Evolutionary conservation across 768 basidiomycete species (phyloP).

Genomic region (Naganishia onofrii): DNA sequence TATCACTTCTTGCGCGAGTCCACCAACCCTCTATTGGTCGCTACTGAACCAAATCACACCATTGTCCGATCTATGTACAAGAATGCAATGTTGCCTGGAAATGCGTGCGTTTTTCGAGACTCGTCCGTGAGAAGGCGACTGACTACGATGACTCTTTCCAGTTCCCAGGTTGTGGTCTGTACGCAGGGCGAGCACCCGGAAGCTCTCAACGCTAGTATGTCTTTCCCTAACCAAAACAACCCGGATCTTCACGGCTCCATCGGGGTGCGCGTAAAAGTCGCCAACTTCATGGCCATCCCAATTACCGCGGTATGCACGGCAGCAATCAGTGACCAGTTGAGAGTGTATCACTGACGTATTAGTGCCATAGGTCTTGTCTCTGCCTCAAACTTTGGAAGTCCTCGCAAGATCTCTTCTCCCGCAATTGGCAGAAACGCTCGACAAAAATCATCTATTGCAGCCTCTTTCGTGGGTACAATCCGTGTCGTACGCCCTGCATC

Average conservation of each 20-base stretch:
- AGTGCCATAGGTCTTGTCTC: conserved; percentile 53
- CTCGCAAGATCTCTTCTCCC: conserved; percentile 57
- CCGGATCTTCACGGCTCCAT: conserved; percentile 49
- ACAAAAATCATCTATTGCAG: conserved; percentile 52
- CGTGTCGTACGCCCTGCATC: background rate
- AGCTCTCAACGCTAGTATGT: conserved; percentile 21
- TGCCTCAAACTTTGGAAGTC: conserved; percentile 58
- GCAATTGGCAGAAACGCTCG: conserved; percentile 51
- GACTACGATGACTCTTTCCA: background rate
- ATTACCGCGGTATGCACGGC: conserved; percentile 32
- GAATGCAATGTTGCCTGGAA: conserved; percentile 21
- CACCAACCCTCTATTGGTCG: conserved; percentile 55
- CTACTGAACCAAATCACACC: conserved; percentile 61
- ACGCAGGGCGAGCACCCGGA: background rate
- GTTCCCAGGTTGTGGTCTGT: conserved; percentile 40
- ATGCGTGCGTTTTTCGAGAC: background rate
- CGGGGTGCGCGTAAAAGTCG: conserved; percentile 39
- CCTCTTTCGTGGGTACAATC: conserved; percentile 45
- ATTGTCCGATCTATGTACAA: conserved; percentile 66
- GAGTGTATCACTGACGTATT: too few relatives aligned
- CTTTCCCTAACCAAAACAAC: conserved; percentile 59
- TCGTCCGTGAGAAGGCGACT: background rate
- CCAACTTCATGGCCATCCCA: conserved; percentile 48
- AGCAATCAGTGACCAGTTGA: too few relatives aligned
- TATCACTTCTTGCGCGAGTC: conserved; percentile 63